Percentiles rank a stretch among this genome's conserved stretches.
phyloP scores from a whole-genome alignment of 441 rosid species.

The Bruguiera hainesii region DNA sequence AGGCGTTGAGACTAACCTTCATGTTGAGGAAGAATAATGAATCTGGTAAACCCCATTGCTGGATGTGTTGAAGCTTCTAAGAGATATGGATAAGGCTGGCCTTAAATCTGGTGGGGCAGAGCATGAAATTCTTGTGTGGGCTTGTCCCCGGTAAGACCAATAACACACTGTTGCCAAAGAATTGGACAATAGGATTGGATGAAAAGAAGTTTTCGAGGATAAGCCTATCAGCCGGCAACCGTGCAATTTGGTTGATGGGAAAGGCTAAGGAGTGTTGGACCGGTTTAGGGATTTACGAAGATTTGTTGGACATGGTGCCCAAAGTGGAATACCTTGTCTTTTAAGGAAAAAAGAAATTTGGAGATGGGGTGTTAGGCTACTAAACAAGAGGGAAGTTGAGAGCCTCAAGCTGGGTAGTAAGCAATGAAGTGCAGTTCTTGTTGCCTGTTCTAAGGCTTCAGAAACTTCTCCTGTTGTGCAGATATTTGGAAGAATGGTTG shows the following conservation, averaged over 20 bases:
- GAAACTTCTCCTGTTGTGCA: constrained; percentile 71
- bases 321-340: constrained; percentile 62
- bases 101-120: constrained; percentile 53
- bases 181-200: constrained; percentile 58
- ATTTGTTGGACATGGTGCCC: constrained; percentile 78
- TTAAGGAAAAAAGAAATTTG: constrained; percentile 63
- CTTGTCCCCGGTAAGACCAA: constrained; percentile 70
- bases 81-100: constrained; percentile 58
- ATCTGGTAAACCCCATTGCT: too few species aligned
- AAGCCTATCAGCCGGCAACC: constrained; percentile 83
- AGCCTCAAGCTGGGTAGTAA: constrained; percentile 70
- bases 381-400: constrained; percentile 77
- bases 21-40: too few species aligned
- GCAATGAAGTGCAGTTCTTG: constrained; percentile 81
- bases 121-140: constrained; percentile 81
- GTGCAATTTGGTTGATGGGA: constrained; percentile 89
- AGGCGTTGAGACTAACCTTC: too few species aligned
- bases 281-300: constrained; percentile 82
- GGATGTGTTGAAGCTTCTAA: constrained; percentile 57
- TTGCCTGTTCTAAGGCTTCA: constrained; percentile 81
- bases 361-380: constrained; percentile 77
- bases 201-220: constrained; percentile 44
- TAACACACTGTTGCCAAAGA: constrained; percentile 59
- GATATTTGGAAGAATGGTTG: constrained; percentile 78
- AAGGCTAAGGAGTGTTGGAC: constrained; percentile 95